Conservation (phyloP, 2,329 filamentous ascomycete species). For the Venturiaceae sp. region DNA sequence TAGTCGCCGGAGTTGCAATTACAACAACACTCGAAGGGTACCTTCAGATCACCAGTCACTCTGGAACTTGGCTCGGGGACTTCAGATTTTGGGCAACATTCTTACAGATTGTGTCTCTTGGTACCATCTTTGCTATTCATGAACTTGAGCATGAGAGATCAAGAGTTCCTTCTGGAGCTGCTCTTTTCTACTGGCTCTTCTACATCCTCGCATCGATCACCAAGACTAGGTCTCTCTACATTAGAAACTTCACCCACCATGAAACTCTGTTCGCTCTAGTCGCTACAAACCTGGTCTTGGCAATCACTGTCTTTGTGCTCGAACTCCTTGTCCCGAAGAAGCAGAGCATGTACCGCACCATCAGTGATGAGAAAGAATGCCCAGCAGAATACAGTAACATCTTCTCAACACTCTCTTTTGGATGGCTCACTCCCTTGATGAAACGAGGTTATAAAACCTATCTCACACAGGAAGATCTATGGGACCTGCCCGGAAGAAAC, state of each 20-base stretch:
- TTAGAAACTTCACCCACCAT: slow-evolving; percentile 2
- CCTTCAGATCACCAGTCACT: background rate
- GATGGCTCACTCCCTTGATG: slow-evolving; percentile 6
- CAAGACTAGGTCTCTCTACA: slow-evolving; percentile 7
- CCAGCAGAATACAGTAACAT: slow-evolving; percentile 7
- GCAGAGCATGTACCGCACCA: background rate
- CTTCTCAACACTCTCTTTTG: background rate
- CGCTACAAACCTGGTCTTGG: slow-evolving; percentile 1
- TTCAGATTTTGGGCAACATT: slow-evolving; percentile 6
- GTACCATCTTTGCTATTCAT: background rate
- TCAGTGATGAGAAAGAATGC: slow-evolving; percentile 1
- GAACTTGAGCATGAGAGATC: slow-evolving; percentile 7
- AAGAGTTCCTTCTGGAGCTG: background rate
- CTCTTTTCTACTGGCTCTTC: slow-evolving; percentile 5
- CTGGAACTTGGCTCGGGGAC: background rate
- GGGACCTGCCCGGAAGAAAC: slow-evolving; percentile 5
- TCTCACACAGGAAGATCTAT: slow-evolving; percentile 5
- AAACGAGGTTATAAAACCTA: slow-evolving; percentile 6
- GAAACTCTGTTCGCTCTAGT: slow-evolving; percentile 2
- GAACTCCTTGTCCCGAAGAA: slow-evolving; percentile 5
- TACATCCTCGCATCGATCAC: background rate
- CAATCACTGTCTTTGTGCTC: slow-evolving; percentile 4
- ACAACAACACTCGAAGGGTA: slow-evolving; percentile 1
- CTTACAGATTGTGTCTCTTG: slow-evolving; percentile 1
- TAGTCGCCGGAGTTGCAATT: slow-evolving; percentile 1